phyloP scores from a whole-genome alignment of 768 basidiomycete genomes.

The Agrocybe pediades region DNA sequence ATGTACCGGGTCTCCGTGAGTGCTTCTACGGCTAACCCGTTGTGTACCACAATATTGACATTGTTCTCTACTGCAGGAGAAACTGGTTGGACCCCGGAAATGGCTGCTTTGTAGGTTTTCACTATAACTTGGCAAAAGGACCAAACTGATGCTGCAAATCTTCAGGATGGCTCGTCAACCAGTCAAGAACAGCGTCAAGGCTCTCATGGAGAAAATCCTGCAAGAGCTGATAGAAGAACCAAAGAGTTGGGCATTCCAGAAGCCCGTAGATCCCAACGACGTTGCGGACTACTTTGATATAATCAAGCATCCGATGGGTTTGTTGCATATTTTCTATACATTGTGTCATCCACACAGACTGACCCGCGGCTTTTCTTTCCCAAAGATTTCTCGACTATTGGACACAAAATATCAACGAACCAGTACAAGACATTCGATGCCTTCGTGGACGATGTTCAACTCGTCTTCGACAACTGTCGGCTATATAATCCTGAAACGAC shows the following conservation, averaged over 20 bases:
- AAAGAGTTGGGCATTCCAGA: conserved; percentile 83
- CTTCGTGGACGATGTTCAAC: conserved; percentile 78
- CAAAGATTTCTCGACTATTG: conserved; percentile 87
- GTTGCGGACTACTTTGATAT: conserved; percentile 91
- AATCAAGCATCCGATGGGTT: conserved; percentile 92
- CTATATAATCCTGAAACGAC: conserved; percentile 82
- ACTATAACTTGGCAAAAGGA: not conserved
- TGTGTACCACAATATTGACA: conserved; percentile 1
- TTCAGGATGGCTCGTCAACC: conserved; percentile 35
- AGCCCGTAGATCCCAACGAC: conserved; percentile 77
- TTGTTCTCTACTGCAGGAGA: conserved; percentile 53
- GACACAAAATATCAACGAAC: conserved; percentile 86
- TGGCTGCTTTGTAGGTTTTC: conserved; percentile 65
- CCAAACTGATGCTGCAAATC: not conserved
- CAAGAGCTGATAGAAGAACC: conserved; percentile 20
- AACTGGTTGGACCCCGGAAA: conserved; percentile 89
- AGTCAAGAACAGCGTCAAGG: conserved; percentile 55
- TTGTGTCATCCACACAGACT: too few species aligned
- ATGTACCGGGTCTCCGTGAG: conserved; percentile 88
- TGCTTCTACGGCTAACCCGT: not conserved
- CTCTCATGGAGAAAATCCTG: conserved; percentile 71
- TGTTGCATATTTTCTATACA: conserved; percentile 22
- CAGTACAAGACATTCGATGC: conserved; percentile 74
- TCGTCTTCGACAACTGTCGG: conserved; percentile 90
- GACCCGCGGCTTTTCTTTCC: not conserved